Evolutionary conservation across 1,284 basidiomycete genomes (phyloP).

Genomic region (Farysia itapuensis): DNA sequence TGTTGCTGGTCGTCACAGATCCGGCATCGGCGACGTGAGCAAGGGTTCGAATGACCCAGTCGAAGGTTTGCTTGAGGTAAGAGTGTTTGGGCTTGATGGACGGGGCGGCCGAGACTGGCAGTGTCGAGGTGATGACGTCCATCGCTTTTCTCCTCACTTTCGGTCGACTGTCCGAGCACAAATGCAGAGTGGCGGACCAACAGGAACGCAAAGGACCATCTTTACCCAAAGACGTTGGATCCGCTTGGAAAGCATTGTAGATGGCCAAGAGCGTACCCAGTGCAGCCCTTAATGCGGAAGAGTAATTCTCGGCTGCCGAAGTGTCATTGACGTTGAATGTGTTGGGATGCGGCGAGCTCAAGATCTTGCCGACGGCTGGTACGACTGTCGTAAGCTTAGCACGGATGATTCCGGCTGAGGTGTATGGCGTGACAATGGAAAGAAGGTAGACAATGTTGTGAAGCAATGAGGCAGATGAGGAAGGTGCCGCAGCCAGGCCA

Average conservation of each 20-base stretch:
- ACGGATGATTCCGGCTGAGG: conserved; percentile 43
- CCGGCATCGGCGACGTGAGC: conserved; percentile 69
- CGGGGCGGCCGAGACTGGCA: conserved; percentile 27
- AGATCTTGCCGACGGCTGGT: conserved; percentile 39
- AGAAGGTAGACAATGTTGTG: conserved; percentile 53
- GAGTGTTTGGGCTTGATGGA: conserved; percentile 70
- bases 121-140: conserved; percentile 76
- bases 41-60: conserved; percentile 75
- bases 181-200: conserved; percentile 73
- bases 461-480: conserved; percentile 27
- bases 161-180: conserved; percentile 83
- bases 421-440: conserved; percentile 49
- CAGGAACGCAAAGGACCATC: conserved; percentile 41
- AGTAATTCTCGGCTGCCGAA: conserved; percentile 70
- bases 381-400: conserved; percentile 45
- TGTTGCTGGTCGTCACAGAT: conserved; percentile 62
- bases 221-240: conserved; percentile 57
- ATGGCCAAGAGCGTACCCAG: conserved; percentile 74
- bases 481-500: conserved; percentile 16
- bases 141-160: conserved; percentile 91
- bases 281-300: conserved; percentile 67
- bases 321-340: conserved; percentile 61
- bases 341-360: conserved; percentile 45
- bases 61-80: conserved; percentile 73
- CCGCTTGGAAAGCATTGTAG: conserved; percentile 70